Conservation (phyloP, 352 stramenopile species). For the Globisporangium orthogonon region DNA sequence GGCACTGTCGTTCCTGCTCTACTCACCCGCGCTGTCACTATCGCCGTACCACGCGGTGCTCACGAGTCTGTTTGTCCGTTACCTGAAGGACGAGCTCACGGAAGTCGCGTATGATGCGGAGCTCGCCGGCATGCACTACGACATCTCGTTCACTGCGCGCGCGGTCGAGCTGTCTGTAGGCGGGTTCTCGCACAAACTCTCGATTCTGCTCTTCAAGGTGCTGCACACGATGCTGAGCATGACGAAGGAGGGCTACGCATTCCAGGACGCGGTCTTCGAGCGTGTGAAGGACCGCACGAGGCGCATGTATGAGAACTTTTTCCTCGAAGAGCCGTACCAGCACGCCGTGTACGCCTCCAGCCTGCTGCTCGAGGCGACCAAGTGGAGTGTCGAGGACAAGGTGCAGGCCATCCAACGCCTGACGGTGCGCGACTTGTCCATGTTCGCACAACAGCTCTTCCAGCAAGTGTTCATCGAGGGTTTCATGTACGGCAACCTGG, state of each 20-base stretch:
- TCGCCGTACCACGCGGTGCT: conserved; percentile 68
- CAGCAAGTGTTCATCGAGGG: conserved; percentile 64
- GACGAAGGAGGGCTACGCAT: conserved; percentile 35
- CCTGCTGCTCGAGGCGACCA: conserved; percentile 64
- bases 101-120: conserved; percentile 78
- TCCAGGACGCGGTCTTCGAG: conserved; percentile 68
- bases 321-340: conserved; percentile 88
- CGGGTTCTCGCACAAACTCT: conserved; percentile 89
- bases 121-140: conserved; percentile 72
- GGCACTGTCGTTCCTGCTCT: conserved; percentile 77
- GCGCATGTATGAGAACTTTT: conserved; percentile 86
- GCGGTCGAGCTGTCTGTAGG: conserved; percentile 77
- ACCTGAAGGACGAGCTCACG: conserved; percentile 80
- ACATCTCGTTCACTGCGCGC: conserved; percentile 24
- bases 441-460: conserved; percentile 53
- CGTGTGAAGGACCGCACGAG: conserved; percentile 81
- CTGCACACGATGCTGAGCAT: conserved; percentile 47
- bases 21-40: conserved; percentile 43
- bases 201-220: conserved; percentile 70
- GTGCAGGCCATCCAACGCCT: conserved; percentile 60
- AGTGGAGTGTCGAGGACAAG: conserved; percentile 86
- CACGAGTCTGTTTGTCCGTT: conserved; percentile 64
- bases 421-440: conserved; percentile 37
- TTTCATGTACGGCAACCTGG: conserved; percentile 72
- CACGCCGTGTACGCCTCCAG: conserved; percentile 80